Evolutionary conservation across 495 filamentous ascomycete genomes (phyloP), one percentile per base, ranked within the genome.

Genomic region (Pseudoneurospora amorphoporcata): DNA sequence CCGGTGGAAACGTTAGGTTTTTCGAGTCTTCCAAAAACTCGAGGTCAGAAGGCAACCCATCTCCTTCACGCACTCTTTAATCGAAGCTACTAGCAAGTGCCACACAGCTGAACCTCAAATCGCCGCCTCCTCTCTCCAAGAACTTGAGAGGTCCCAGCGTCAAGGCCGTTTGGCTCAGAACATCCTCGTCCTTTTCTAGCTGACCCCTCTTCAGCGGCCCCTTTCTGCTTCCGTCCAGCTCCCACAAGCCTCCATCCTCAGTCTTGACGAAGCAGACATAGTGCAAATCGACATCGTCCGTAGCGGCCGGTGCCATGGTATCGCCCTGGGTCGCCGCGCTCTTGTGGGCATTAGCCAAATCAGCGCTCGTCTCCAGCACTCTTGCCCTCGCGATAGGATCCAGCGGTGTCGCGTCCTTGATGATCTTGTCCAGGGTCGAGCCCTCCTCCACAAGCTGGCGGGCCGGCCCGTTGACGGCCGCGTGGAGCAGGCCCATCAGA

Each of bases 241-340:
- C 94, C 90, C 94, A 97, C 73, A 97, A 78, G 73, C 85, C 85
- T 61, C 89, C 89, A 72, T 83, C 84, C n/a, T 77, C 81, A 1
- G 87, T 87, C 83, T 91, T 93, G 7, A 95, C 92, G 84, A 97
- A 96, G 73, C 88, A 90, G 73, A 97, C 92, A 83, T 93, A 96
- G 79, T 97, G 94, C 78, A 92, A 80, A 77, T 93, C 91, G 35
- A 93, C 86, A 78, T 88, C 85, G 77, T 90, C 90, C 72, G 86
- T 84, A 9, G 90, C 90, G 76, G 81, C 82, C 23, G 92, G 93
- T 68, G 92, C 90, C 42, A 80, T 81, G 4, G 92, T 93, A 81
- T 93, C 91, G 10, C 94, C 95, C 76, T 87, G 74, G 53, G 77
- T 82, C 35, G 93, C 94, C 39, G 90, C 93, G 72, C 87, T 85